A percentile compares a stretch with the other conserved stretches of the same genome.
Evolutionary conservation across 345 rosid genomes (phyloP).

Genomic region (Diplotaxis tenuifolia): DNA sequence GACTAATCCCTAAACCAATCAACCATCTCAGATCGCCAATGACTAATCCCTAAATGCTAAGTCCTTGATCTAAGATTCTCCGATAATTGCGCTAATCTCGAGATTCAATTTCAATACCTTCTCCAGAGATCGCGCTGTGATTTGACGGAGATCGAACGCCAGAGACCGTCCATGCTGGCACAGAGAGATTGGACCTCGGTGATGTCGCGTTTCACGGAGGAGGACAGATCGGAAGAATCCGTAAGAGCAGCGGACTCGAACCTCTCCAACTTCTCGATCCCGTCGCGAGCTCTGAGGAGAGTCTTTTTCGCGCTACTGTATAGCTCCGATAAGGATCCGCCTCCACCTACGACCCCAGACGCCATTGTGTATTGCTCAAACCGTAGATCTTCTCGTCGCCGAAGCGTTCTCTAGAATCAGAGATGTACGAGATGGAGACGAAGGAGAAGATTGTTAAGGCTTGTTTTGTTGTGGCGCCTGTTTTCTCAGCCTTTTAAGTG

Average conservation of each 20-base stretch:
- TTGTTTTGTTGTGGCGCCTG: slow-evolving; percentile 5
- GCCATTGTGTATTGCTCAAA: slow-evolving; percentile 12
- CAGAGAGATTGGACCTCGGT: slow-evolving; percentile 73
- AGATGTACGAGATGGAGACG: background rate
- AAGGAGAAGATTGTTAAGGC: background rate
- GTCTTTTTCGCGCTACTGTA: slow-evolving; percentile 57
- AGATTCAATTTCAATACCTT: slow-evolving; percentile 55
- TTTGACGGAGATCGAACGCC: slow-evolving; percentile 74
- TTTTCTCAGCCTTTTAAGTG: background rate
- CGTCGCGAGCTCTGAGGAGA: slow-evolving; percentile 68
- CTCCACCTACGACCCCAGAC: slow-evolving; percentile 42
- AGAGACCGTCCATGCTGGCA: slow-evolving; percentile 74
- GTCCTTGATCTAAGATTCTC: background rate
- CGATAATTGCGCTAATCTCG: background rate
- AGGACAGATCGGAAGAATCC: slow-evolving; percentile 76
- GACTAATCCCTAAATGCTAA: background rate
- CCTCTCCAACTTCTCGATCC: slow-evolving; percentile 82
- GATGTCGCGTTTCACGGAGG: slow-evolving; percentile 68
- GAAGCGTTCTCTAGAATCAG: slow-evolving; percentile 1
- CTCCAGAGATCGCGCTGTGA: slow-evolving; percentile 98
- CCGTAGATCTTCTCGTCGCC: slow-evolving; percentile 1
- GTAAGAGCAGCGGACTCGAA: slow-evolving; percentile 48
- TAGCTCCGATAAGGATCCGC: slow-evolving; percentile 69
- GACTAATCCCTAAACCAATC: background rate
- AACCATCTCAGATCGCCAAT: background rate